phyloP scores from a whole-genome alignment of 2,329 filamentous ascomycete genomes.

The Fusarium graminum region DNA sequence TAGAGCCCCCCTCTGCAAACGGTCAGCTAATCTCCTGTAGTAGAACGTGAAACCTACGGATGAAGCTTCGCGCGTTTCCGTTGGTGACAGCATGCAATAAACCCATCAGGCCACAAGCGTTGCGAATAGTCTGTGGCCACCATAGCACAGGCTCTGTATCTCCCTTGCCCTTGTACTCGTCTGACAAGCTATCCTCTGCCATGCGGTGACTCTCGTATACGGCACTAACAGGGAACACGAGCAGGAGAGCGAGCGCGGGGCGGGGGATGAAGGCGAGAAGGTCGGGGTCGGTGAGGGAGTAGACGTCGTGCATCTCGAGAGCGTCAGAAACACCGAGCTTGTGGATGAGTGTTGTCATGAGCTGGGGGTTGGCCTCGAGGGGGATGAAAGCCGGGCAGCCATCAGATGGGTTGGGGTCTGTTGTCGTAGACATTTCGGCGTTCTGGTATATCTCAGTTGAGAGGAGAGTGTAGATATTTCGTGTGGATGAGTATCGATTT shows the following conservation, averaged over 20 bases:
- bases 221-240: conserved; percentile 88
- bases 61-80: conserved; percentile 73
- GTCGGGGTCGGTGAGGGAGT: conserved; percentile 86
- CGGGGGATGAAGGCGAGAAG: conserved; percentile 89
- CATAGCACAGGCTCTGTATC: conserved; percentile 82
- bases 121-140: conserved; percentile 95
- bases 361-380: conserved; percentile 82
- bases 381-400: conserved; percentile 66
- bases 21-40: conserved; percentile 8
- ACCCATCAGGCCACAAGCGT: conserved; percentile 92
- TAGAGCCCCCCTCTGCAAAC: conserved; percentile 61
- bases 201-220: conserved; percentile 82
- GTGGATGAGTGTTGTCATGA: conserved; percentile 87
- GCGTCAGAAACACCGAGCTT: conserved; percentile 84
- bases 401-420: conserved; percentile 57
- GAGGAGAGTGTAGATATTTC: not conserved
- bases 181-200: conserved; percentile 75
- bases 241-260: conserved; percentile 86
- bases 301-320: conserved; percentile 90
- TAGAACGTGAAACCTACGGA: conserved; percentile 59
- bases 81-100: conserved; percentile 86
- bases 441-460: not conserved
- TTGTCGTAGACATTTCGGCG: conserved; percentile 51
- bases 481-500: not conserved
- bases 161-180: conserved; percentile 77